Conservation (phyloP, 1,284 basidiomycete genomes). For the Caloboletus firmus region DNA sequence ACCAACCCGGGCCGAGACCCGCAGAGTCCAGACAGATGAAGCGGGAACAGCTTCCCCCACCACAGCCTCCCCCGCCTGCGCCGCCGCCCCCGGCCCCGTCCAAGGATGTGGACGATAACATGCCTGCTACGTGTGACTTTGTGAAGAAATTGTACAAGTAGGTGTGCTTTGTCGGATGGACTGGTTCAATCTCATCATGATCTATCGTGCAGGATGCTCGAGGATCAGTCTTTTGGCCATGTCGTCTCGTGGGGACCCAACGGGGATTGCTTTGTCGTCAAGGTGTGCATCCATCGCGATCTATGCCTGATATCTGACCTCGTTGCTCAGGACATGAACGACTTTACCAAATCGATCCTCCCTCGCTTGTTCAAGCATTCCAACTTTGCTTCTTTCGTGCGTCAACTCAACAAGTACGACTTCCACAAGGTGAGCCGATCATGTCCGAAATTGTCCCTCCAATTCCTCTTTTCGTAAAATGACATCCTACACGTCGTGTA, state of each 20-base stretch:
- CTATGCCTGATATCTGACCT: conserved; percentile 1
- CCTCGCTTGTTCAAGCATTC: conserved; percentile 97
- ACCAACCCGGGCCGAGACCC: conserved; percentile 17
- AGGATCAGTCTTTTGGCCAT: conserved; percentile 71
- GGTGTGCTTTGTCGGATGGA: conserved; percentile 25
- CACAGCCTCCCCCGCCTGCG: conserved; percentile 21
- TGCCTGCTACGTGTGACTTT: conserved; percentile 85
- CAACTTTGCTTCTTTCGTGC: conserved; percentile 92
- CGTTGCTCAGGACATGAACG: conserved; percentile 82
- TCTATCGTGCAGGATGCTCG: conserved; percentile 70
- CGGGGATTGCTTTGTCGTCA: conserved; percentile 92
- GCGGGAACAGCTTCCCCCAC: conserved; percentile 28
- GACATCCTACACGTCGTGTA: conserved; percentile 13
- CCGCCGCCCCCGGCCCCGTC: conserved; percentile 14
- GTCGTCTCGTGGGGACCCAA: conserved; percentile 87
- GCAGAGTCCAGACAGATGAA: conserved; percentile 31
- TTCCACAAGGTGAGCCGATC: conserved; percentile 84
- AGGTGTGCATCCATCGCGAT: conserved; percentile 44
- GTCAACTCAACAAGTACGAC: conserved; percentile 98
- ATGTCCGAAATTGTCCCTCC: too few species aligned
- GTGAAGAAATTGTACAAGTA: conserved; percentile 93
- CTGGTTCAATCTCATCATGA: background rate
- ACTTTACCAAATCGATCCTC: conserved; percentile 92
- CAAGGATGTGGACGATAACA: conserved; percentile 51
- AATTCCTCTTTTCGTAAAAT: conserved; percentile 4